Base-by-base conservation (phyloP, 495 filamentous ascomycete species). In the Parachaetomium inaequale region DNA sequence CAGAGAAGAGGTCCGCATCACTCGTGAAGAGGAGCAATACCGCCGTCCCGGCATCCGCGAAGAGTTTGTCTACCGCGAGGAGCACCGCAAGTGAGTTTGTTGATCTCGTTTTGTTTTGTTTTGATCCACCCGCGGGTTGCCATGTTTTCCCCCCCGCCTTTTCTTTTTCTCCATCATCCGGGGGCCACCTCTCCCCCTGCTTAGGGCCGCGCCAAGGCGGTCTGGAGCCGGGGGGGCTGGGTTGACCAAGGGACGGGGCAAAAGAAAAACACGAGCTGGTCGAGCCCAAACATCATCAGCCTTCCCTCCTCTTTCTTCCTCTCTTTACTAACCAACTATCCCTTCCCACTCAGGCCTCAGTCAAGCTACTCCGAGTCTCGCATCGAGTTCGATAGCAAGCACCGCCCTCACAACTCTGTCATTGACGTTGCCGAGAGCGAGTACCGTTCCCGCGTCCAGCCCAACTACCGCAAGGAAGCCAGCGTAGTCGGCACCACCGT, bases 381-480 rank as follows among this genome's bases (percentile, higher is more conserved):
- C 67, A 82, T 90, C 76, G 78, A 88, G 70, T 67, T 80, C 66
- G 79, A 84, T 65, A 69, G 66, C 34, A 74, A 69, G 59, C 81
- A 85, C 76, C 70, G 72, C 55, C 75, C 76, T 61, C 73, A 83
- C 63, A 71, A 76, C 72, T 78, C 82, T 59, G 75, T 80, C 64
- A 83, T 96, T 75, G 92, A 96, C 83, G 74, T 88, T 64, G 88
- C 88, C 72, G 92, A 96, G 80, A 85, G 86, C 75, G 85, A 93
- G 73, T 94, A 89, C 78, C 91, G 92, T 75, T 82, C 87, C 75
- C 88, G 88, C 67, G 80, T 86, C 75, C 83, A 88, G 68, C 87
- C 89, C 55, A 82, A 76, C 64, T 88, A 88, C 82, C 81, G 81
- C 69, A 82, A 84, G 68, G 81, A 86, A 71, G 58, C 67, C 59